These are phyloP conservation scores for Fusarium albidum DNA, from an alignment of 2,329 filamentous ascomycete genomes.

Conservation along the genomic window DNA sequence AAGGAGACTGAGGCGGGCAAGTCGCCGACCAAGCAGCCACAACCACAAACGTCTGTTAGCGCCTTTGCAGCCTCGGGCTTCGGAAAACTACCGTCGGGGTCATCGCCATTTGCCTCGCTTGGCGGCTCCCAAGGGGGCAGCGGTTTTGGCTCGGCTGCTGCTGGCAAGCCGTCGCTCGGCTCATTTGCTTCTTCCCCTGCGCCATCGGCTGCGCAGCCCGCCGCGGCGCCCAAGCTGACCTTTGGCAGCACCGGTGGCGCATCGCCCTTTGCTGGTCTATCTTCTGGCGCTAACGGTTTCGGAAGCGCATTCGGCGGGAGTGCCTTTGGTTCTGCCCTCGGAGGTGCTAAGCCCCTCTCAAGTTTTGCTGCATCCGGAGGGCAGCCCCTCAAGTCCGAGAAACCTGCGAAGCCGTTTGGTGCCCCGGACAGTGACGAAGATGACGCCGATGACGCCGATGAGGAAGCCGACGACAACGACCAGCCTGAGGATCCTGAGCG, in stretches of 20 bases:
- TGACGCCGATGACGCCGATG: constrained; percentile 52
- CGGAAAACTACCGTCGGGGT: constrained; percentile 68
- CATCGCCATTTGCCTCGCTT: constrained; percentile 71
- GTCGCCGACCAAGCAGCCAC: constrained; percentile 37
- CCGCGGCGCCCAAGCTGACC: constrained; percentile 55
- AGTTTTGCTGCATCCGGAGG: constrained; percentile 74
- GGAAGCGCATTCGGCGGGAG: constrained; percentile 52
- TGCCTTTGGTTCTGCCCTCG: constrained; percentile 48
- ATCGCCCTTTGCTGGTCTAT: constrained; percentile 59
- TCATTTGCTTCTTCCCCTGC: constrained; percentile 45
- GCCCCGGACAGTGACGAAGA: constrained; percentile 74
- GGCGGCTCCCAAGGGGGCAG: constrained; percentile 57
- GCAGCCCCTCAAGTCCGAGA: constrained; percentile 60
- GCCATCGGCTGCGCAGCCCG: constrained; percentile 36
- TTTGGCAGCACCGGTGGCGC: constrained; percentile 54
- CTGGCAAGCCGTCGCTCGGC: constrained; percentile 46
- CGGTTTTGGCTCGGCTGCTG: constrained; percentile 55
- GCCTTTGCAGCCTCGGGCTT: constrained; percentile 76
- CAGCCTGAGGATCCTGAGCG: constrained; percentile 58
- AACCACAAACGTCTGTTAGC: constrained; percentile 58
- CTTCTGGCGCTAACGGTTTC: constrained; percentile 57
- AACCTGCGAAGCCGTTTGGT: constrained; percentile 77
- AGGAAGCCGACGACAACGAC: constrained; percentile 51
- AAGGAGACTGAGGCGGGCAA: constrained; percentile 36
- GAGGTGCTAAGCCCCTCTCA: constrained; percentile 58